Percentiles rank a stretch among this genome's conserved stretches.
phyloP scores from a whole-genome alignment of 225 moss, liverwort and hornwort species.

The Bryum argenteum region DNA sequence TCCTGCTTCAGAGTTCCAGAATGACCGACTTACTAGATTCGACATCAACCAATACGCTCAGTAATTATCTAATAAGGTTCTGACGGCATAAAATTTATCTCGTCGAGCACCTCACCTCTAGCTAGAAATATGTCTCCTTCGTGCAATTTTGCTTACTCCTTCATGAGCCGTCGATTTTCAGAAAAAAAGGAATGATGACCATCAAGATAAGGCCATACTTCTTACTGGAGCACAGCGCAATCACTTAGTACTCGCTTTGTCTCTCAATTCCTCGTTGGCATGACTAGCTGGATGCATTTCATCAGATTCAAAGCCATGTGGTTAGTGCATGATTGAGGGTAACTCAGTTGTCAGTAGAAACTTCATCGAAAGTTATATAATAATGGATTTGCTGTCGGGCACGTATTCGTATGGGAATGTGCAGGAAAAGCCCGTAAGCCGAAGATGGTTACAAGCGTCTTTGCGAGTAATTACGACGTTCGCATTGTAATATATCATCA shows the following conservation, averaged over 20 bases:
- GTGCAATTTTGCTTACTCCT: slow-evolving; percentile 6
- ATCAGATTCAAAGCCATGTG: no score
- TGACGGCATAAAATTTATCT: not conserved
- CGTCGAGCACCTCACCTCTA: not conserved
- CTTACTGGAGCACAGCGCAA: not conserved
- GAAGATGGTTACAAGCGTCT: not conserved
- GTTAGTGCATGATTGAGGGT: no score
- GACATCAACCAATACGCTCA: not conserved
- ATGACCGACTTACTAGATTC: not conserved
- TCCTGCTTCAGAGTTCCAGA: not conserved
- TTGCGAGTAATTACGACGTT: not conserved
- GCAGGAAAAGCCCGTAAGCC: not conserved
- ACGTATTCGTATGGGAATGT: no score
- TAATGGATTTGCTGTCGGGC: no score
- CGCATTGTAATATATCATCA: not conserved
- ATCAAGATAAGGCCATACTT: slow-evolving; percentile 39
- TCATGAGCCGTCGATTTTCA: slow-evolving; percentile 23
- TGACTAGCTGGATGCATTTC: not conserved
- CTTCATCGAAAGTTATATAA: not conserved
- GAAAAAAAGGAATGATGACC: not conserved
- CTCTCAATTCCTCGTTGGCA: slow-evolving; percentile 8
- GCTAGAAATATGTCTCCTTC: not conserved
- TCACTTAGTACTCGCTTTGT: not conserved
- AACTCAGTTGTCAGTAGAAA: no score
- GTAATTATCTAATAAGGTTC: slow-evolving; percentile 9